phyloP scores from a whole-genome alignment of 495 filamentous ascomycete genomes.

The Penicillium longicatenatum region DNA sequence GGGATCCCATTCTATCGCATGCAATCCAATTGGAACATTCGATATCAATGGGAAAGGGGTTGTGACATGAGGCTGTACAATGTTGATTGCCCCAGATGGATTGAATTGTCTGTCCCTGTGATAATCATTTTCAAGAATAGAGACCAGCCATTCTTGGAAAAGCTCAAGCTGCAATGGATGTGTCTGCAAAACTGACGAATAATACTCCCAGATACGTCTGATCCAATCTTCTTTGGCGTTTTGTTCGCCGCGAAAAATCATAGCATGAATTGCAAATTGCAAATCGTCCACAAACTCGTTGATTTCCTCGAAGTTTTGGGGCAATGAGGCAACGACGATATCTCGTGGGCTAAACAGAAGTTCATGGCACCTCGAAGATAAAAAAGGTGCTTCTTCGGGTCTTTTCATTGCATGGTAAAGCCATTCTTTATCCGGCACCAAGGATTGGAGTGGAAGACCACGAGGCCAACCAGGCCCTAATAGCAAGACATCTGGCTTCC shows the following conservation, averaged over 20 bases:
- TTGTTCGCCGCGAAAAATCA: neutral
- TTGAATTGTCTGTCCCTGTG: no score
- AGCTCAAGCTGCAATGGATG: neutral
- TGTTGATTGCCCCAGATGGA: neutral
- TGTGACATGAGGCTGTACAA: neutral
- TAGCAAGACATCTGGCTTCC: neutral
- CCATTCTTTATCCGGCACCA: neutral
- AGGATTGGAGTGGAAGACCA: neutral
- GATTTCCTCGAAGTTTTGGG: no score
- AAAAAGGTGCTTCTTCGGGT: neutral
- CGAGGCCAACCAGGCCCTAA: neutral
- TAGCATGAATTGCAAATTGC: neutral
- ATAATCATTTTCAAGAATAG: no score
- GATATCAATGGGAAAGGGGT: neutral
- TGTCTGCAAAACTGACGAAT: neutral
- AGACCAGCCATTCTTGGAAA: neutral
- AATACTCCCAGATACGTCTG: slow-evolving; percentile 1
- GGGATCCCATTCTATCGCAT: neutral
- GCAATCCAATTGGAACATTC: neutral
- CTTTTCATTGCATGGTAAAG: neutral
- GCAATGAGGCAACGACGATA: neutral
- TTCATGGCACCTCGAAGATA: neutral
- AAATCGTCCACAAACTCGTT: neutral
- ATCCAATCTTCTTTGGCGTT: neutral
- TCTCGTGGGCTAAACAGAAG: neutral